Evolutionary conservation across 164 flowering plant species (phyloP), one percentile per base, ranked within the genome.

Genomic region (Chimonanthus praecox): DNA sequence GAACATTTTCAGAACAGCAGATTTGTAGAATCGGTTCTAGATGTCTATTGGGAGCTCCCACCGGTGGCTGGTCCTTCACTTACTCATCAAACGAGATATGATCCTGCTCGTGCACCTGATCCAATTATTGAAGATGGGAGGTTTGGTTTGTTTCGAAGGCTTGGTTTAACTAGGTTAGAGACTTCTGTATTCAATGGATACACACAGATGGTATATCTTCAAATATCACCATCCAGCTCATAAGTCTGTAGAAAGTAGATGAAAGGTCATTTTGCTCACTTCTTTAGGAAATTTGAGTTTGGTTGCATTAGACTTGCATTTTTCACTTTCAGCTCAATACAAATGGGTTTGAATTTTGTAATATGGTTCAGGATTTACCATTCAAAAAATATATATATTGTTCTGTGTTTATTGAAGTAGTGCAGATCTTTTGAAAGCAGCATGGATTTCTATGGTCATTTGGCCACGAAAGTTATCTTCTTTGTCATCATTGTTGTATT

Each of bases 31-130:
- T 96, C 99, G 5, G 79, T 96, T 49, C 85, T 96, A 3, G 95
- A 96, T 73, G 89, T 94, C 13, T 96, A 96, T 60, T 96, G 99
- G 98, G 98, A 96, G 74, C 88, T 94, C 3, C 98, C 99, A 46
- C 99, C 99, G 0, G 95, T 89, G 46, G 99, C 99, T 6, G 99
- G 99, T 44, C 97, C 98, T 58, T 96, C 98, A 43, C 92, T 96
- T 21, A 96, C 98, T 20, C 98, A 94, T 82, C 99, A 96, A 77
- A 87, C 94, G 16, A 86, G 98, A 78, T 94, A 92, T 73, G 99
- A 96, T 82, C 99, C 98, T 54, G 97, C 98, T 45, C 94, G 97
- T 61, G 78, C 87, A 4, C 16, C 85, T 0, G 80, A 72, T 54
- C 99, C 98, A 5, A 87, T 94, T 58, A 86, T 96, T 62, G 97